Base-by-base conservation (phyloP, 495 filamentous ascomycete species). In the Penicillium bovifimosum region DNA sequence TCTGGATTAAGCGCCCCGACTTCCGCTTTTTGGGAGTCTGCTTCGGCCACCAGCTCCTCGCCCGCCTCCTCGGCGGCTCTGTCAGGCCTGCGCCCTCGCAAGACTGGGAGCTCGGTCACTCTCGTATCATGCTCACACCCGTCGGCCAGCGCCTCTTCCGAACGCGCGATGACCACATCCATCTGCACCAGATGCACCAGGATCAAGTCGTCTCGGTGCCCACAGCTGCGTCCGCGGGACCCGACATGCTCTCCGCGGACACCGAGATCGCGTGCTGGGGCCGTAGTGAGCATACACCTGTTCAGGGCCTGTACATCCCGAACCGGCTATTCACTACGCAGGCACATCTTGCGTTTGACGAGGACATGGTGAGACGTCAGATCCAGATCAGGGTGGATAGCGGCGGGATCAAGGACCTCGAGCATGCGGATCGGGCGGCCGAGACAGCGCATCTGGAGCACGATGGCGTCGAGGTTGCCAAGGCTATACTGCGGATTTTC, bases 31-130 rank as follows among this genome's bases (percentile, higher is more conserved):
- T 66, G 57, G 90, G 89, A 51, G 93, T 96, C 56, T 96, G 90
- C 70, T 75, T 96, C 51, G 90, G 90, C 16, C 90, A 96, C 61
- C 90, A 95, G 70, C 79, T 96, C 34, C 81, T 96, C 7, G 86
- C 90, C 14, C 80, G 59, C 13, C 51, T 61, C 1, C 48, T 61
- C 9, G 59, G 59, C 10, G 54, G 89, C 43, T 85, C 87, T 33
- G 81, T 87, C 11, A 89, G 88, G 9, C 51, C 51, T n/a, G 51
- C 59, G 32, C 59, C 59, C 32, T 50, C 59, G 5, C 54, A 50
- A 18, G 59, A 61, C 16, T 61, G 59, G 59, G 59, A 61, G 34
- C 52, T 61, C 13, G 59, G 59, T 9, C 59, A 61, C 48, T 61
- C 41, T 24, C 42, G 54, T 14, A 61, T 61, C 26, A 32, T 0